Base-by-base conservation (phyloP, 2,329 filamentous ascomycete species). In the Xylaria sp. region DNA sequence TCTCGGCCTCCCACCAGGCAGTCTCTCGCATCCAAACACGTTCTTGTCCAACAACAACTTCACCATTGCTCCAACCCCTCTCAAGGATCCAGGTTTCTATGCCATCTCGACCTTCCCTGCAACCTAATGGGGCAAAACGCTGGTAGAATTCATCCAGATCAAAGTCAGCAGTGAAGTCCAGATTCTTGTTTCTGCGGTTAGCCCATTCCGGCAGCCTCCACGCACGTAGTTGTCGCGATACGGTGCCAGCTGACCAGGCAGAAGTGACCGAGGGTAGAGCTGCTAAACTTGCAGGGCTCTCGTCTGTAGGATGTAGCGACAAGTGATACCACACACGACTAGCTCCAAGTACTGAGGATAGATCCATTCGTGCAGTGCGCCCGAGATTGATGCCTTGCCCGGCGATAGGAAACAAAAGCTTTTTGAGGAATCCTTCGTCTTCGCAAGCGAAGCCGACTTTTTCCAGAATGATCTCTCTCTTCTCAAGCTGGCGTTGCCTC, bases 1-100 rank as follows among this genome's bases (percentile, higher is more conserved):
- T 92, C 81, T 99, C 96, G 5, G 94, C 95, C 79, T 98, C 95
- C 95, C 95, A 98, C 95, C 96, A 99, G 1, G 94, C 92, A 64
- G 84, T 86, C 79, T 99, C 96, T 56, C 95, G 89, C 83, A 98
- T 94, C 96, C 96, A 99, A 47, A 99, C 89, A 36, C 96, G 92
- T 79, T 98, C 94, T 65, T 89, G 90, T 62, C 96, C 96, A 36
- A 98, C 85, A 5, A 97, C 89, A 1, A 98, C 94, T 80, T 98
- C 96, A 44, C 96, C 96, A 73, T 99, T 99, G 81, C 93, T 97
- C 96, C 96, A 99, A 1, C 96, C 96, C 65, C 96, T 90, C 80
- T 98, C 94, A 56, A 98, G 86, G 65, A 96, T 86, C 93, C 95
- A 99, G 74, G 87, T 96, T 76, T 98, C 93, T 60, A 97, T 94